These are phyloP conservation scores for Tetrahymena malaccensis DNA, from an alignment of 73 alveolate species.

Conservation along the genomic window DNA sequence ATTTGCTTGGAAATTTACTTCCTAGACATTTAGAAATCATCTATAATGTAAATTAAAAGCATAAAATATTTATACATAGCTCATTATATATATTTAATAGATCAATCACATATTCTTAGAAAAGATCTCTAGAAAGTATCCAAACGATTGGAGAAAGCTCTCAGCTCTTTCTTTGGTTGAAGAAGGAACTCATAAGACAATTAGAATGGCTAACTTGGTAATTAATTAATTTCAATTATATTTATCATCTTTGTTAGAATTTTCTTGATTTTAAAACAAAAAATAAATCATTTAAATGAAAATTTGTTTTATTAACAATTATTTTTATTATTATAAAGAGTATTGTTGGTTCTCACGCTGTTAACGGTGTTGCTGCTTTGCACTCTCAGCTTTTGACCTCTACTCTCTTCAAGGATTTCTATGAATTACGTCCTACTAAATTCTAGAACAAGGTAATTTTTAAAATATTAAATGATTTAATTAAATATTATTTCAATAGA, in stretches of 20 bases:
- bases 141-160: conserved; percentile 27
- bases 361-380: conserved; percentile 86
- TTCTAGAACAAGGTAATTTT: conserved; percentile 47
- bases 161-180: conserved; percentile 56
- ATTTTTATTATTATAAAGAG: neutral
- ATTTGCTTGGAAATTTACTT: conserved; percentile 53
- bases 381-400: conserved; percentile 71
- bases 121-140: conserved; percentile 51
- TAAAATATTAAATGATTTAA: neutral
- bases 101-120: conserved; percentile 60
- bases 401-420: conserved; percentile 67
- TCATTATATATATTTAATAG: neutral
- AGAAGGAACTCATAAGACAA: conserved; percentile 67
- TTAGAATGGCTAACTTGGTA: conserved; percentile 81
- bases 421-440: conserved; percentile 72
- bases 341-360: conserved; percentile 66
- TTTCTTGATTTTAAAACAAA: no score
- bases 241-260: no score
- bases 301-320: neutral
- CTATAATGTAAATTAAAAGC: conserved; percentile 55
- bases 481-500: neutral
- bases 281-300: no score
- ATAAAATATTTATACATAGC: conserved; percentile 32
- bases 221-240: no score
- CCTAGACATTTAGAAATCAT: conserved; percentile 88